Conservation (phyloP, 2,329 filamentous ascomycete genomes). For the Arthrinium puccinioides region DNA sequence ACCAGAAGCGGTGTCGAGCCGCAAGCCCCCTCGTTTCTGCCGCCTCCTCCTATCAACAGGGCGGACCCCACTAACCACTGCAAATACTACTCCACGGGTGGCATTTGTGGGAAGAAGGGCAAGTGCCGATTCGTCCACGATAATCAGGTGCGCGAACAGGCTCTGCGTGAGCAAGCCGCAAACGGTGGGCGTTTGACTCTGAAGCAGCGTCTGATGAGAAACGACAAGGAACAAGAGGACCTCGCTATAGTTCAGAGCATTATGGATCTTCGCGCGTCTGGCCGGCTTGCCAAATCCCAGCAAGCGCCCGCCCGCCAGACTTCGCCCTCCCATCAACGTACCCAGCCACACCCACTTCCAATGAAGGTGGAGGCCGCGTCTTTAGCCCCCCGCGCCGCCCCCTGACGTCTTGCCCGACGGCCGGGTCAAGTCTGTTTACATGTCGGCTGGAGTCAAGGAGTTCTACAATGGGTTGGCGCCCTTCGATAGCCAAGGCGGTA, state of each 20-base stretch:
- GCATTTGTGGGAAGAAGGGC: constrained; percentile 65
- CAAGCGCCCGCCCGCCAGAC: constrained; percentile 22
- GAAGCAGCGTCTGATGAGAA: constrained; percentile 57
- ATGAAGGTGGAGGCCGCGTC: constrained; percentile 1
- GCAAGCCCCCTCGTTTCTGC: constrained; percentile 30
- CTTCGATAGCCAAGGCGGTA: not conserved
- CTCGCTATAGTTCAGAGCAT: constrained; percentile 59
- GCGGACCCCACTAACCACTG: constrained; percentile 59
- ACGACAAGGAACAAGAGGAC: constrained; percentile 63
- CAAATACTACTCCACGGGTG: constrained; percentile 65
- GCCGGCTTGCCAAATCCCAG: constrained; percentile 28
- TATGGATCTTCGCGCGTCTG: constrained; percentile 55
- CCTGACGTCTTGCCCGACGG: constrained; percentile 2
- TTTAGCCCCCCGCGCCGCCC: not conserved
- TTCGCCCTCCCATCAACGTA: constrained; percentile 11
- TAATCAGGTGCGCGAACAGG: constrained; percentile 53
- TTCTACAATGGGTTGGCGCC: constrained; percentile 1
- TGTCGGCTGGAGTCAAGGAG: constrained; percentile 1
- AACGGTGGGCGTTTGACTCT: constrained; percentile 61
- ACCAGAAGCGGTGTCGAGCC: constrained; percentile 51
- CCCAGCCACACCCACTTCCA: constrained; percentile 2
- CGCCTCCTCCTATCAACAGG: constrained; percentile 39
- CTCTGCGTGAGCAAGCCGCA: constrained; percentile 54
- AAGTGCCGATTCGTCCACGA: constrained; percentile 70
- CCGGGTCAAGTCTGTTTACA: constrained; percentile 3